phyloP scores from a whole-genome alignment of 2,329 filamentous ascomycete species.

The Fusarium fujikuroi region DNA sequence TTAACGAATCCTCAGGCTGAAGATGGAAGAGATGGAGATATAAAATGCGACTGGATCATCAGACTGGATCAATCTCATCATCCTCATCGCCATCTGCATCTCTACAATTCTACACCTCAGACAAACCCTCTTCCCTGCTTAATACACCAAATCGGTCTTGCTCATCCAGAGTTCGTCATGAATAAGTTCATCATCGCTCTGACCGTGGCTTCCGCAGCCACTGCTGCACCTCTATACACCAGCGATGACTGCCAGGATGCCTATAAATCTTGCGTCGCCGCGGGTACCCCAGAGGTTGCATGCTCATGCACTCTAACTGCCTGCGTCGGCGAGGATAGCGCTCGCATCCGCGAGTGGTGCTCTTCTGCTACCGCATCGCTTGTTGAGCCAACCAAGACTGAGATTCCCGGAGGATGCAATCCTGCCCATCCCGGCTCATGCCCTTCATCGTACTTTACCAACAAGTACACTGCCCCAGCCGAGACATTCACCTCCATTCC shows the following conservation, averaged over 20 bases:
- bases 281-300: background rate
- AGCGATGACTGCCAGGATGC: background rate
- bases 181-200: background rate
- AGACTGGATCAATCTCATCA: background rate
- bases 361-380: conserved; percentile 8
- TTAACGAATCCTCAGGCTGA: rapidly evolving
- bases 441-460: background rate
- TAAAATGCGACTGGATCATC: background rate
- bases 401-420: background rate
- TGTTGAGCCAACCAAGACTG: conserved; percentile 4
- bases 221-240: background rate
- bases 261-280: background rate
- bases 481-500: conserved; percentile 11
- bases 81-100: background rate
- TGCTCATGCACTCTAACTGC: background rate
- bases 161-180: background rate
- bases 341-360: conserved; percentile 8
- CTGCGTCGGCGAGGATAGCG: background rate
- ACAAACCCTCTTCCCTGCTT: no score
- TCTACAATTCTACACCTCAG: no score
- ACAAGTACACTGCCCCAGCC: background rate
- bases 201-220: background rate
- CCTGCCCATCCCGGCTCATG: background rate
- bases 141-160: background rate
- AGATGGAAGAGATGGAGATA: background rate